Base-by-base conservation (phyloP, 495 filamentous ascomycete genomes). In the Aspergillus sclerotioniger region DNA sequence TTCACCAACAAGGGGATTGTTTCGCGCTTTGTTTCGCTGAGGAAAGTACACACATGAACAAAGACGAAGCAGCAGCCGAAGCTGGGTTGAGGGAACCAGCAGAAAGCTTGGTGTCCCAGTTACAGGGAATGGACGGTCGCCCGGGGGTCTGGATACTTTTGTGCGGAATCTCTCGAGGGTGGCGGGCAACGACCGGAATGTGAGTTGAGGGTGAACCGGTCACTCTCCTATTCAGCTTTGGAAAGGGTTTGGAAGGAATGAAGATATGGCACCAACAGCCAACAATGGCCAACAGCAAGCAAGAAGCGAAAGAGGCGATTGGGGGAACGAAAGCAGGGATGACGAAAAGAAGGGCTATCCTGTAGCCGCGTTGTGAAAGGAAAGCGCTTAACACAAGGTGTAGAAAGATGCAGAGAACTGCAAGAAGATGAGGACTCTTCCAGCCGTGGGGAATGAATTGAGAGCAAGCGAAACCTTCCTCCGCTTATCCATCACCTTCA, bases 111-210 rank as follows among this genome's bases (percentile, higher is more conserved):
- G 21, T 25, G 15, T 29, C 46, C 46, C n/a, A 15, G 20, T 21
- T 17, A 25, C 13, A 31, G 31, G 47, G 47, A 50, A 50, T 50
- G 46, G 12, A 12, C 46, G 46, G 46, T 49, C 46, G 46, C 21
- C 47, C 25, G 28, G 47, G 47, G 31, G 31, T 16, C 28, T 16
- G 47, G 31, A 50, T 49, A 29, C 21, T 49, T 31, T 17, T 16
- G 13, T 8, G 10, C 13, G 37, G 25, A 17, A 50, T 31, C n/a
- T 32, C 21, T 32, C 6, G 16, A 53, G 57, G 67, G 71, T 52
- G 64, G 51, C 20, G 55, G 69, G 69, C 69, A 75, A 76, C 74
- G 65, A 71, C 70, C 66, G 67, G 74, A 76, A 76, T 75, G 74
- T 67, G 58, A 54, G 48, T 20, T 29, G 20, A 16, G 63, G 54